Base-by-base conservation (phyloP, 2,329 filamentous ascomycete genomes). In the Fusarium compactum region DNA sequence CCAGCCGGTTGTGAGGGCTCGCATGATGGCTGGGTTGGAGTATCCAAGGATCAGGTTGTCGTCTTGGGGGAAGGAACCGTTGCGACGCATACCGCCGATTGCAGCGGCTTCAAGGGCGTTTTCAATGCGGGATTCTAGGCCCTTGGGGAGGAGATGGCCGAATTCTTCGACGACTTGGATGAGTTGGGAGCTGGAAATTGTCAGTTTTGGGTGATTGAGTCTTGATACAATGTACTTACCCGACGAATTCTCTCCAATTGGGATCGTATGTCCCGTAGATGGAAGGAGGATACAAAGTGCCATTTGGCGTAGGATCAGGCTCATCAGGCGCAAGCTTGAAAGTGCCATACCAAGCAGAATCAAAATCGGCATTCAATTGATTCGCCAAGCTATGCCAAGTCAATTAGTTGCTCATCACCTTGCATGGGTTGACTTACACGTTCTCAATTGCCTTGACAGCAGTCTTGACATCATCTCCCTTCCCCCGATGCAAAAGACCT, bases 21-120 rank as follows among this genome's bases (percentile, higher is more conserved):
- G 78, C 81, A 83, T 83, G 32, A 83, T 73, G 2, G 45, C 73
- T 2, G 82, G 82, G 65, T 85, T 85, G 0, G 79, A 79, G 69
- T 83, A 83, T 0, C 73, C 80, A 1, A 81, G 65, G 10, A 77
- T 79, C 8, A 64, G 14, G 11, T 64, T 64, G 9, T 64, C 61
- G 2, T 20, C 61, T 14, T 44, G 3, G 0, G 61, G 61, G 32
- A 34, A 64, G 2, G 61, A 63, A 5, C 61, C 61, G 5, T 64
- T 64, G 20, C 61, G 61, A 1, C 61, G 61, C 61, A 64, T 64
- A 16, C 61, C 61, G 22, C 61, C 61, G 1, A 64, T 63, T 8
- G 58, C 61, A 14, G 61, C 61, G 1, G 58, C 40, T 22, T 64
- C 61, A 0, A 64, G 58, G 0, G 61, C 61, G 16, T 64, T 8